These are phyloP conservation scores for Gynandropsis gynandra DNA, from an alignment of 345 rosid species.

Conservation along the genomic window DNA sequence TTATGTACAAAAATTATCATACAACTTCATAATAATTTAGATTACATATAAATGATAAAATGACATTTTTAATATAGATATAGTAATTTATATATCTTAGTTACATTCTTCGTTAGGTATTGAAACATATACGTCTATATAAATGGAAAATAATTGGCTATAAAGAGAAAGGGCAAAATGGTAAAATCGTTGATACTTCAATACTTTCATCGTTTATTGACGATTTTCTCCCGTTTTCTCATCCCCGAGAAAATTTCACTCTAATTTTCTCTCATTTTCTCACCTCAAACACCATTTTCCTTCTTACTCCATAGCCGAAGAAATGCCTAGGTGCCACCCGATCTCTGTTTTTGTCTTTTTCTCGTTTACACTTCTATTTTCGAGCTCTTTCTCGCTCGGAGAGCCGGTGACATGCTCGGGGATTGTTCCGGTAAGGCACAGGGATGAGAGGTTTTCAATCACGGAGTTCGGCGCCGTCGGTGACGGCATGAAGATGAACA, in stretches of 20 bases:
- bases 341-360: slow-evolving; percentile 19
- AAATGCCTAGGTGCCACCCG: slow-evolving; percentile 11
- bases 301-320: neutral
- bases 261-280: neutral
- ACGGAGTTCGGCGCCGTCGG: slow-evolving; percentile 81
- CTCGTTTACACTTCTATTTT: slow-evolving; percentile 18
- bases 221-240: too few species aligned
- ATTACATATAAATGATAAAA: too few species aligned
- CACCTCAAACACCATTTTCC: neutral
- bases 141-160: too few species aligned
- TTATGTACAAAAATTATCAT: too few species aligned
- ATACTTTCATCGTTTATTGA: too few species aligned
- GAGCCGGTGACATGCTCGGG: slow-evolving; percentile 59
- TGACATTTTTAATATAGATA: too few species aligned
- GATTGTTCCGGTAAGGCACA: slow-evolving; percentile 53
- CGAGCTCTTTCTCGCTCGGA: slow-evolving; percentile 26
- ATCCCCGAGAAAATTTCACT: neutral
- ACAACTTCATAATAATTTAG: too few species aligned
- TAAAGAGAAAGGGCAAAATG: too few species aligned
- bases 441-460: slow-evolving; percentile 53
- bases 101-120: too few species aligned
- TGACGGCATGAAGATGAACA: slow-evolving; percentile 67
- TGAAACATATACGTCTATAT: too few species aligned
- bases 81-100: too few species aligned
- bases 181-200: too few species aligned